phyloP scores from a whole-genome alignment of 2,329 filamentous ascomycete genomes.

The Podosphaera xanthii region DNA sequence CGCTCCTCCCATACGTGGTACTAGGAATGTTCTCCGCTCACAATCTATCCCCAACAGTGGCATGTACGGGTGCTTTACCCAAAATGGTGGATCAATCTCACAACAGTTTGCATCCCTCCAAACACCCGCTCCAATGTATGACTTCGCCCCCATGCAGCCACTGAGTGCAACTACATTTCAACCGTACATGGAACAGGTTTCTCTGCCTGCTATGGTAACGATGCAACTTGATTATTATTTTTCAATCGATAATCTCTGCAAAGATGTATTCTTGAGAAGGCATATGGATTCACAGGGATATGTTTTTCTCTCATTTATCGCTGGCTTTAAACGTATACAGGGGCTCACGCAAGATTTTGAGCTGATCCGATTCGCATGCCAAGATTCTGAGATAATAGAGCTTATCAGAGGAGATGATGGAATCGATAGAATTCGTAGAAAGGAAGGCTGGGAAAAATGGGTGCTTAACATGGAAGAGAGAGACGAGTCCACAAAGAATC shows the following conservation, averaged over 20 bases:
- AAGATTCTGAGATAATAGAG: conserved; percentile 50
- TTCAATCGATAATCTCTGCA: conserved; percentile 83
- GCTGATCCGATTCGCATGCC: conserved; percentile 51
- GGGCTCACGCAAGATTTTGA: conserved; percentile 48
- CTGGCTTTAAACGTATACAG: conserved; percentile 69
- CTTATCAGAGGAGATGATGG: conserved; percentile 54
- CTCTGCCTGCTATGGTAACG: conserved; percentile 21
- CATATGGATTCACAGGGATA: conserved; percentile 94
- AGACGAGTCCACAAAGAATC: conserved; percentile 48
- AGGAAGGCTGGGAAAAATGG: conserved; percentile 59
- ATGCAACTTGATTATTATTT: conserved; percentile 75
- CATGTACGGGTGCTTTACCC: conserved; percentile 23
- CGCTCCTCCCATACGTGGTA: conserved; percentile 19
- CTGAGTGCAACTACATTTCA: conserved; percentile 35
- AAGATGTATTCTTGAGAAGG: conserved; percentile 68
- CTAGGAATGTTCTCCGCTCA: conserved; percentile 30
- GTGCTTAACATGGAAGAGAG: conserved; percentile 50
- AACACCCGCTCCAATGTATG: conserved; percentile 29
- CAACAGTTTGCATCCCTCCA: conserved; percentile 22
- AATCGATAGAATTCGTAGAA: conserved; percentile 52
- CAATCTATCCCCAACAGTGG: conserved; percentile 35
- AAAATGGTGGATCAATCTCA: conserved; percentile 15
- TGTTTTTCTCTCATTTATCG: conserved; percentile 57
- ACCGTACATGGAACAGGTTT: conserved; percentile 33
- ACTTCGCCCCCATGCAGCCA: conserved; percentile 26